Evolutionary conservation across 306 rosid genomes (phyloP).

Genomic region (Aeschynomene evenia): DNA sequence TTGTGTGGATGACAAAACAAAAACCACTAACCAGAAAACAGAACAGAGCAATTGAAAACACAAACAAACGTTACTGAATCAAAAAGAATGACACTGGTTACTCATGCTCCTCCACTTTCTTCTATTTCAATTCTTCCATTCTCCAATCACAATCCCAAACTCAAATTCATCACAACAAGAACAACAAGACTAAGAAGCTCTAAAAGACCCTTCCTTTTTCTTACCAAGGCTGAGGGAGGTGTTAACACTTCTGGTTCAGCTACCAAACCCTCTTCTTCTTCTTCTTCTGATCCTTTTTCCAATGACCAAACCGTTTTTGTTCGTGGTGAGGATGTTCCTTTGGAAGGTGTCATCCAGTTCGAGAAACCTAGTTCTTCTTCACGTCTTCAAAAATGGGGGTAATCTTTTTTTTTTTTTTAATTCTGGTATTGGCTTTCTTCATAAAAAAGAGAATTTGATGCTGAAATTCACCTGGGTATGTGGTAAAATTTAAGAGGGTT

Average conservation of each 20-base stretch:
- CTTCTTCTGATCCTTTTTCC: conserved; percentile 34
- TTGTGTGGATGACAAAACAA: conserved; percentile 4
- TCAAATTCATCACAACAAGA: conserved; percentile 34
- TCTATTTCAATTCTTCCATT: conserved; percentile 40
- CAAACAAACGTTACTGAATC: conserved; percentile 9
- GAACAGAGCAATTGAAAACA: too few species aligned
- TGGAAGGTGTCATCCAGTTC: conserved; percentile 95
- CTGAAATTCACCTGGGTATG: not conserved
- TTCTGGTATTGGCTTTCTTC: not conserved
- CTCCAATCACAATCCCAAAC: conserved; percentile 27
- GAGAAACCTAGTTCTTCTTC: conserved; percentile 65
- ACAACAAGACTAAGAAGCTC: conserved; percentile 20
- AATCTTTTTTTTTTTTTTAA: not conserved
- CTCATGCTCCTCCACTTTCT: conserved; percentile 38
- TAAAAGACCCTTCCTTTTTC: conserved; percentile 46
- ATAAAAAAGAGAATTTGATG: not conserved
- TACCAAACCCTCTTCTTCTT: conserved; percentile 42
- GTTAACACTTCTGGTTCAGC: conserved; percentile 21
- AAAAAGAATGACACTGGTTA: conserved; percentile 38
- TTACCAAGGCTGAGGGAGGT: conserved; percentile 56
- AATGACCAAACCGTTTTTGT: conserved; percentile 64
- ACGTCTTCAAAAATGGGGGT: conserved; percentile 89
- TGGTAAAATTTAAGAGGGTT: not conserved
- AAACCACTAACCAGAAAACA: too few species aligned
- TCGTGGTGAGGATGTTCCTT: conserved; percentile 61